Base-by-base conservation (phyloP, 331 rosid genomes). In the Cydonia oblonga region DNA sequence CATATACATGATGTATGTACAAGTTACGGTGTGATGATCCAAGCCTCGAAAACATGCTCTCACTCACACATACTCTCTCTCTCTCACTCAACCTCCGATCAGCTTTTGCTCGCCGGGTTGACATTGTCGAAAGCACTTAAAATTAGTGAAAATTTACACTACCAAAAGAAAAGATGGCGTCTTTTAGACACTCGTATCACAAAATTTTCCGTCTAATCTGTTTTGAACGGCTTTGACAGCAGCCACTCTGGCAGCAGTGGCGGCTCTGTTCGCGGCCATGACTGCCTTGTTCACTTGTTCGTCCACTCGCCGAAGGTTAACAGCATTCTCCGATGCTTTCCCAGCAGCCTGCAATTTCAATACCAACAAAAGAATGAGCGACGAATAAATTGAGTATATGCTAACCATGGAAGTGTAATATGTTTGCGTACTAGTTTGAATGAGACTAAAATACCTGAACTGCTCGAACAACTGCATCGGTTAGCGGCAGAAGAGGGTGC, bases 141-240 rank as follows among this genome's bases (percentile, higher is more conserved):
- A 82, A 85, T 84, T 84, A 84, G 88, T 77, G 79, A 78, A 82
- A 82, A 82, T 85, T 78, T 86, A 93, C 96, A 87, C 76, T 83
- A 81, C 58, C 33, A 62, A 80, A 76, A 78, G 73, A 71, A 78
- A 80, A 69, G 42, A 78, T 70, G 42, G 42, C 12, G 80, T 14
- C 63, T 40, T 69, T 76, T 64, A 82, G 71, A 86, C 88, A 68
- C 49, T 69, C 32, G 89, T 82, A 20, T 89, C 88, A 20, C 96
- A 93, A 89, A 88, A 91, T 68, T 95, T 88, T 49, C 98, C 97
- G 76, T 95, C 96, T 86, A 95, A 89, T 61, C 90, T 85, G 83
- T 91, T 95, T 72, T 95, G 98, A 77, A 95, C 98, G 46, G 98
- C 96, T 83, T 88, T 95, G 64, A 90, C 92, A n/a, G 97, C 98